Base-by-base conservation (phyloP, 306 rosid genomes). In the Cucurbita pepo region DNA sequence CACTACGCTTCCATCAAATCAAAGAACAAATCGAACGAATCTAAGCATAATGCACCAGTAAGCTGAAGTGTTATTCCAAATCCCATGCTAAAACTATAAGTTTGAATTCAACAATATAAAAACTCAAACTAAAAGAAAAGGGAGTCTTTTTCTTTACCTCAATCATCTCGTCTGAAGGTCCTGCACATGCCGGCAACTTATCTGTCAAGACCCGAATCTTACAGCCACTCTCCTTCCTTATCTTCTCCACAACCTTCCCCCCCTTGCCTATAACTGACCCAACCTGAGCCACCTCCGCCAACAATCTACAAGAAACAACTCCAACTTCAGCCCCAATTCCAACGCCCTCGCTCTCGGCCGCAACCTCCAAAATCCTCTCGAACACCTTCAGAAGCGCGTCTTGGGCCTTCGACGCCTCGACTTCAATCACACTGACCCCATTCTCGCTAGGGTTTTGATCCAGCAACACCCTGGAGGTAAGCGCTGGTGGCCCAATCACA, bases 211-310 rank as follows among this genome's bases (percentile, higher is more conserved):
- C 88, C 89, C 91, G 85, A 84, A 95, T 84, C 80, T 72, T 95
- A 73, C 91, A 83, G 4, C 88, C 88, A 50, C 86, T 88, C 10
- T 95, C 96, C 84, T 84, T 89, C 74, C 88, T 86, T 5, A 95
- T 91, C 88, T 88, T 95, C 88, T 91, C 91, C 52, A 95, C 99
- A 1, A 91, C 84, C 61, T 84, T 95, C 79, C 99, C 99, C 36
- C 99, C 99, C 77, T 86, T 95, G 14, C 99, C 99, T 3, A 95
- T 91, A 10, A 95, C 95, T 0, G 92, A 85, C 16, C 99, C 89
- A 4, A 86, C 85, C 79, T 89, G 92, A 2, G 88, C 84, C 9
- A 77, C 53, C 37, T 88, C 96, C 13, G 79, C 92, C 79, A 91
- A 82, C 16, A 95, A 69, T 75, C 99, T 78, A 79, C 97, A 89